Percentiles rank a stretch among this genome's conserved stretches.
phyloP scores from a whole-genome alignment of 768 basidiomycete genomes.

The Tulasnella sp. region DNA sequence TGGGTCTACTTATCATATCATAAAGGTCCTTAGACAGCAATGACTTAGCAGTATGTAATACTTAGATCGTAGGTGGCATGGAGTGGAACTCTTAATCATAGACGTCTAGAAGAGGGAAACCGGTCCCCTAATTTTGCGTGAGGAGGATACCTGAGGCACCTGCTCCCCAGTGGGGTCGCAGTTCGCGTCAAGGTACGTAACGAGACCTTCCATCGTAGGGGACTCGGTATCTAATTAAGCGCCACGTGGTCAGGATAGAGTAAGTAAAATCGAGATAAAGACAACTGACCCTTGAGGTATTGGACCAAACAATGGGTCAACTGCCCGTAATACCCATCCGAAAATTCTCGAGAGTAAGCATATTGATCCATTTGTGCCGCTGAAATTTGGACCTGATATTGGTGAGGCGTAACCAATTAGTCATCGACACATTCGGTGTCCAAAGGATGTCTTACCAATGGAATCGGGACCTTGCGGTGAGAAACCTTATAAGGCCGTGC shows the following conservation, averaged over 20 bases:
- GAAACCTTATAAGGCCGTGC: too few species aligned
- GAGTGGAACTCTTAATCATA: not conserved
- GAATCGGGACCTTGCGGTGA: not conserved
- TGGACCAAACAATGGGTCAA: not conserved
- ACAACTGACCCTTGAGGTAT: not conserved
- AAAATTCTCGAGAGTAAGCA: not conserved
- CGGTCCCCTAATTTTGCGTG: not conserved
- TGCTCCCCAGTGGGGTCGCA: not conserved
- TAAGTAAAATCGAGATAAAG: too few species aligned
- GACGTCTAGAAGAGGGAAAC: not conserved
- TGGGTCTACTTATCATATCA: not conserved
- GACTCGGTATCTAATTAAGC: too few species aligned
- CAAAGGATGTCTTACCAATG: not conserved
- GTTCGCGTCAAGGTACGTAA: not conserved
- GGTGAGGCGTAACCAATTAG: not conserved
- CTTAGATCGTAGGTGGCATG: not conserved
- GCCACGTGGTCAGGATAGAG: too few species aligned
- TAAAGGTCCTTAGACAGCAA: not conserved
- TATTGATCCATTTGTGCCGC: not conserved
- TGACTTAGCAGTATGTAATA: not conserved
- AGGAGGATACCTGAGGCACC: not conserved
- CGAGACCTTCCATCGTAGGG: not conserved
- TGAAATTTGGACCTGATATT: not conserved
- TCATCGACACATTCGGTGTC: not conserved
- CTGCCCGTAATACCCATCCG: not conserved